Conservation (phyloP, 768 basidiomycete species). For the Lentinus brumalis region DNA sequence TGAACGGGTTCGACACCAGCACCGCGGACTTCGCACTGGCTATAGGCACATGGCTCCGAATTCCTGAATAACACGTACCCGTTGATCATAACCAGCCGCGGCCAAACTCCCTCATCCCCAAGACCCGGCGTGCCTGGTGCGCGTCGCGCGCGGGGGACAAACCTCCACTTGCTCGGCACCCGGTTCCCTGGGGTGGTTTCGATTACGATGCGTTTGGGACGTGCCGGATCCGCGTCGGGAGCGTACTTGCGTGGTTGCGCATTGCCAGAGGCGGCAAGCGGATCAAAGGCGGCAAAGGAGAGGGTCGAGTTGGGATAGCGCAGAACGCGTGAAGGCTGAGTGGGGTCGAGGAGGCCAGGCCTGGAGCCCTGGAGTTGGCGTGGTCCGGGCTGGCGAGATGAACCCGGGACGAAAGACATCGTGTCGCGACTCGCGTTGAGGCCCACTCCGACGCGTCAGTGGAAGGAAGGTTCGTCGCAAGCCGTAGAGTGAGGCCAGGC, state of each 20-base stretch:
- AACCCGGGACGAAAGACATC: conserved; percentile 17
- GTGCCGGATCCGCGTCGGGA: too few species aligned
- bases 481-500: background rate
- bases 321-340: conserved; percentile 64
- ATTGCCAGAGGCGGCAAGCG: conserved; percentile 54
- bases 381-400: conserved; percentile 7
- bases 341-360: conserved; percentile 68
- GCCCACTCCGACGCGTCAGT: background rate
- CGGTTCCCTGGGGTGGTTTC: conserved; percentile 53
- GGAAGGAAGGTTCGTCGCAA: background rate
- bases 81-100: conserved; percentile 63
- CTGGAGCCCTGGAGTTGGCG: conserved; percentile 40
- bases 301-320: conserved; percentile 58
- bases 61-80: conserved; percentile 49
- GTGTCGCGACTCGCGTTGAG: background rate
- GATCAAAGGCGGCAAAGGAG: conserved; percentile 77
- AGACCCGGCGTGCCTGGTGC: conserved; percentile 60
- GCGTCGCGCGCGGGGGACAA: conserved; percentile 68
- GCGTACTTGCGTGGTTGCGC: conserved; percentile 40
- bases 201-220: conserved; percentile 73
- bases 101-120: conserved; percentile 70
- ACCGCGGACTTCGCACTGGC: too few species aligned
- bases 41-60: background rate
- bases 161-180: conserved; percentile 69
- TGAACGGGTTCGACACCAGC: too few species aligned